Base-by-base conservation (phyloP, 2,329 filamentous ascomycete species). In the Talaromyces verruculosus region DNA sequence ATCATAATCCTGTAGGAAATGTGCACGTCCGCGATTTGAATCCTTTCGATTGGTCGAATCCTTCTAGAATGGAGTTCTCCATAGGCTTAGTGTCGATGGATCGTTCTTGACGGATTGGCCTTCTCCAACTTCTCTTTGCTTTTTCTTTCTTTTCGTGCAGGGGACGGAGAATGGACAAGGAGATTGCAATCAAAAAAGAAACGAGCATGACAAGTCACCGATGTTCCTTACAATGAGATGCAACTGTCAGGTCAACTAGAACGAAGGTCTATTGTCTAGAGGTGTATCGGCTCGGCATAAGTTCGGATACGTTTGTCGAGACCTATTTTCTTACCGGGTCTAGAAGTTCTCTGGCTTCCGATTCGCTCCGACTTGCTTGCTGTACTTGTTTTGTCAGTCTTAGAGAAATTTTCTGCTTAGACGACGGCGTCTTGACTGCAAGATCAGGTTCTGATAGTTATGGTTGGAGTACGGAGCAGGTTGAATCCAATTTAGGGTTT, bases 221-320 rank as follows among this genome's bases (percentile, higher is more conserved):
- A 37, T 57, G 10, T 35, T 19, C 30, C 51, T 55, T 22, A 15
- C n/a, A 57, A 57, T 57, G n/a, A 57, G 30, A 22, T 13, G 10
- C 5, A 37, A 30, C 13, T 30, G 25, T 51, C 15, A 33, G 49
- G 0, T 28, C 47, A 53, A 6, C 7, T 33, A 33, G 15, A 30
- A 33, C 49, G 49, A 53, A 10, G 28, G 30, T 53, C 15, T 25
- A 11, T 10, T 49, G 4, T 22, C 5, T 51, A 30, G 2, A 55
- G n/a, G 33, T n/a, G n/a, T 22, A 25, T 37, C 30, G 53, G 33
- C 53, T 57, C 51, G 51, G 51, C 51, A 55, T 22, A 57, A 55
- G 53, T 22, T 57, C 53, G 53, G 53, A 57, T 57, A 39, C n/a
- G 1, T 7, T 25, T 22, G 19, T 37, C 10, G n/a, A 37, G 51